A percentile compares a stretch with the other conserved stretches of the same genome.
These are phyloP conservation scores for Ceratobasidium sp. DNA, from an alignment of 1,284 basidiomycete genomes.

Conservation along the genomic window DNA sequence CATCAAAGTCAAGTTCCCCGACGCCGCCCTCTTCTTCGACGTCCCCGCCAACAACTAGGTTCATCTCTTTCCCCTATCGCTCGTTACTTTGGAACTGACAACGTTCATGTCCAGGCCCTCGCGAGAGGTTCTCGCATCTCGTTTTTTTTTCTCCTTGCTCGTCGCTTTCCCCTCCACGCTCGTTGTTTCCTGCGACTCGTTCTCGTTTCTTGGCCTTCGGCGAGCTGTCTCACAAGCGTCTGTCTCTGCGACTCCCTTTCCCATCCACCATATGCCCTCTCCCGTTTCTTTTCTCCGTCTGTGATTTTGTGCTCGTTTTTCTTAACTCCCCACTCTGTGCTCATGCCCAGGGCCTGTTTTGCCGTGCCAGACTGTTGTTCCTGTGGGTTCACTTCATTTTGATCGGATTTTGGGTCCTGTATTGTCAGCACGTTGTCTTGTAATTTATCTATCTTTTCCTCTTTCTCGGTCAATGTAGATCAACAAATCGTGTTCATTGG, in stretches of 20 bases:
- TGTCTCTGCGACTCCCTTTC: constrained; percentile 5
- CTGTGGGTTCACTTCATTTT: too few species aligned
- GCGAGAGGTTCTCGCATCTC: constrained; percentile 37
- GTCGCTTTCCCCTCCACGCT: background rate
- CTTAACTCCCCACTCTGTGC: too few species aligned
- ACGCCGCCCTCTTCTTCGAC: constrained; percentile 42
- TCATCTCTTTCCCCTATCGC: constrained; percentile 35
- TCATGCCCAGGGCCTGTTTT: too few species aligned
- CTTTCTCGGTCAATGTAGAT: too few species aligned
- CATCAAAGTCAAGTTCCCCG: constrained; percentile 43
- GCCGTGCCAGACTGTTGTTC: too few species aligned
- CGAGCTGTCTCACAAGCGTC: constrained; percentile 1
- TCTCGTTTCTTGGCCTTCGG: constrained; percentile 13
- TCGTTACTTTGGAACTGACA: constrained; percentile 35
- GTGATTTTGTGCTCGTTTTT: too few species aligned
- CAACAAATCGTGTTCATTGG: too few species aligned
- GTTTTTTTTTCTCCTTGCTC: constrained; percentile 7
- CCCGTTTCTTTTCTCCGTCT: constrained; percentile 3
- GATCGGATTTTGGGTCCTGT: too few species aligned
- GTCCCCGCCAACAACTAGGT: constrained; percentile 33
- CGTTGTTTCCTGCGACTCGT: background rate
- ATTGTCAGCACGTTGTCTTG: too few species aligned
- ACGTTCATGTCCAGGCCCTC: constrained; percentile 15
- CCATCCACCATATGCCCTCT: constrained; percentile 1
- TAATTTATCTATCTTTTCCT: too few species aligned